Evolutionary conservation across 495 filamentous ascomycete genomes (phyloP).

Genomic region (Recurvomyces mirabilis): DNA sequence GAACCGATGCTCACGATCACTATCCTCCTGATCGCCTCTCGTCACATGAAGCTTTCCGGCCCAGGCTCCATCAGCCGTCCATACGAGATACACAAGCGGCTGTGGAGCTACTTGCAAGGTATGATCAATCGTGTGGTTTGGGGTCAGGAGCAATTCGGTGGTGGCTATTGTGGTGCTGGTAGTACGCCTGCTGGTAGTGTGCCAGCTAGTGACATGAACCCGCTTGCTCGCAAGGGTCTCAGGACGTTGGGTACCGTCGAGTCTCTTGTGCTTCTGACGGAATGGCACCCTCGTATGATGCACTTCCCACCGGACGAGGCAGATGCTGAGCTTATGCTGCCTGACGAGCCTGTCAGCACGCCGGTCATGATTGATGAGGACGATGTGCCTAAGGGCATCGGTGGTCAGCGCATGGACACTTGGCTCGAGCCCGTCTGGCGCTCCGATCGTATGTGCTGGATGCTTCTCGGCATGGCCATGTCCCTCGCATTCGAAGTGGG

Average conservation of each 20-base stretch:
- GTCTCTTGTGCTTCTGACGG: slow-evolving; percentile 81
- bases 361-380: slow-evolving; percentile 6
- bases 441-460: slow-evolving; percentile 97
- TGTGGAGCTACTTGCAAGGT: slow-evolving; percentile 88
- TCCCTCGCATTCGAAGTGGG: slow-evolving; percentile 86
- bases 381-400: slow-evolving; percentile 33
- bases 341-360: slow-evolving; percentile 18
- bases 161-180: slow-evolving; percentile 71
- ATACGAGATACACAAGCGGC: slow-evolving; percentile 83
- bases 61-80: slow-evolving; percentile 73
- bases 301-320: slow-evolving; percentile 90
- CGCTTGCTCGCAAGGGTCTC: slow-evolving; percentile 52
- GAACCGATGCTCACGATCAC: slow-evolving; percentile 88
- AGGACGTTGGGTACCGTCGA: slow-evolving; percentile 89
- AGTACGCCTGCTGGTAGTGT: slow-evolving; percentile 47
- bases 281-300: slow-evolving; percentile 91
- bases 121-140: slow-evolving; percentile 92
- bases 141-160: slow-evolving; percentile 89
- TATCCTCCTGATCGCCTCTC: slow-evolving; percentile 77
- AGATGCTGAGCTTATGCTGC: slow-evolving; percentile 47
- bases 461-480: slow-evolving; percentile 83
- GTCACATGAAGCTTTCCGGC: slow-evolving; percentile 68
- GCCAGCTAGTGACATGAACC: slow-evolving; percentile 27
- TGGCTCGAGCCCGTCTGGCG: slow-evolving; percentile 96
- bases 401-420: slow-evolving; percentile 68